A percentile compares a stretch with the other conserved stretches of the same genome.
Evolutionary conservation across 2,329 filamentous ascomycete genomes (phyloP).

Genomic region (Tolypocladium cylindrosporum): DNA sequence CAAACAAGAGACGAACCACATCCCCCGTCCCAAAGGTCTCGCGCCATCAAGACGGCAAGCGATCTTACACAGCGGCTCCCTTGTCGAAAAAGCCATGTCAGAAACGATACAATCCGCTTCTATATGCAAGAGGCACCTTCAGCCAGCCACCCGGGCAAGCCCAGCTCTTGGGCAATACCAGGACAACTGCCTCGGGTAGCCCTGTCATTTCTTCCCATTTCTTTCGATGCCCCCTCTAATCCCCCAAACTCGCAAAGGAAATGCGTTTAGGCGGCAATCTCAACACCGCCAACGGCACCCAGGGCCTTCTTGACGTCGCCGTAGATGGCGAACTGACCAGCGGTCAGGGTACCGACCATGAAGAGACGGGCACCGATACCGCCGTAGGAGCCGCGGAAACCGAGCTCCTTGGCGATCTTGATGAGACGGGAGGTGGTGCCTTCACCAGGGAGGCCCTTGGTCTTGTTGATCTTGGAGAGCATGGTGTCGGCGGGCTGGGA

Average conservation of each 20-base stretch:
- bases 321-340: slow-evolving; percentile 84
- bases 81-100: neutral
- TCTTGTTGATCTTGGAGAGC: slow-evolving; percentile 96
- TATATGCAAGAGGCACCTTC: neutral
- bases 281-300: slow-evolving; percentile 10
- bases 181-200: neutral
- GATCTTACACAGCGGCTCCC: neutral
- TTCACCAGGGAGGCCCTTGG: slow-evolving; percentile 77
- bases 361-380: slow-evolving; percentile 66
- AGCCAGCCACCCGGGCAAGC: slow-evolving; percentile 2
- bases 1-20: slow-evolving; percentile 6
- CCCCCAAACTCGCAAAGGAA: neutral
- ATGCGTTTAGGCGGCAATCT: slow-evolving; percentile 14
- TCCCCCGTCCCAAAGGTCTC: neutral
- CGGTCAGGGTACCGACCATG: slow-evolving; percentile 62
- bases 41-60: neutral
- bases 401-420: slow-evolving; percentile 84
- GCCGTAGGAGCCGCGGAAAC: slow-evolving; percentile 64
- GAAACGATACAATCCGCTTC: neutral
- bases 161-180: slow-evolving; percentile 9
- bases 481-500: slow-evolving; percentile 90
- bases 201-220: neutral
- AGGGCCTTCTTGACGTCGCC: slow-evolving; percentile 61
- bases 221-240: neutral
- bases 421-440: slow-evolving; percentile 69